Conservation (phyloP, 2,329 filamentous ascomycete species). For the Botrytis aclada region DNA sequence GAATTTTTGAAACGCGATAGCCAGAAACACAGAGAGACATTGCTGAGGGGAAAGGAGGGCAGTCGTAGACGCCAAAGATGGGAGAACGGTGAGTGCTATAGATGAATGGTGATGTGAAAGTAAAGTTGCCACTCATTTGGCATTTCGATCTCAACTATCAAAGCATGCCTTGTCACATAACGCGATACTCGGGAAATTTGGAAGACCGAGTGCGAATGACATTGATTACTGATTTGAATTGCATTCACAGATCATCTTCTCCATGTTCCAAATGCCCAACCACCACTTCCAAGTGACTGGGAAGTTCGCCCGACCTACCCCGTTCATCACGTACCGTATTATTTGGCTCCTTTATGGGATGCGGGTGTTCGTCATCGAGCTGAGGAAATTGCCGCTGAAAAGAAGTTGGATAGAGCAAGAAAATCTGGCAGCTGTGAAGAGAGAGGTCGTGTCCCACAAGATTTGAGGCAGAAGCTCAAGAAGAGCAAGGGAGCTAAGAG, state of each 20-base stretch:
- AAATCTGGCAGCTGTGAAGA: constrained; percentile 38
- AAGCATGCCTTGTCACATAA: constrained; percentile 1
- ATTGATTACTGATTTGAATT: constrained; percentile 17
- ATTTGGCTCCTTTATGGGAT: constrained; percentile 85
- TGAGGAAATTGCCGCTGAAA: constrained; percentile 45
- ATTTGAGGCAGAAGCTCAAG: constrained; percentile 79
- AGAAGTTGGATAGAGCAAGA: constrained; percentile 40
- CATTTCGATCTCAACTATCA: neutral
- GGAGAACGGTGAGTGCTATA: constrained; percentile 74
- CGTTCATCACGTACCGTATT: constrained; percentile 78
- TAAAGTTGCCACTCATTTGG: neutral
- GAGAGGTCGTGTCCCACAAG: constrained; percentile 66
- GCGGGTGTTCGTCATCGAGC: constrained; percentile 51
- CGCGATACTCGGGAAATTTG: constrained; percentile 21
- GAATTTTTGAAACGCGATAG: constrained; percentile 54
- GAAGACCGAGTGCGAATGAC: constrained; percentile 19
- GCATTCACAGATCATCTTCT: constrained; percentile 69
- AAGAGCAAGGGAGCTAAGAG: constrained; percentile 71
- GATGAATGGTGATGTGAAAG: neutral
- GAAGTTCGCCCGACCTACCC: constrained; percentile 77
- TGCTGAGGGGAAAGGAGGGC: constrained; percentile 88
- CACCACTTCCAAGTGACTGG: constrained; percentile 81
- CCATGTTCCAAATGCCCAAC: constrained; percentile 80
- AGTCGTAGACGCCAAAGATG: constrained; percentile 81
- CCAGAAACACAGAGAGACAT: constrained; percentile 44